A percentile compares a stretch with the other conserved stretches of the same genome.
Conservation (phyloP, 768 basidiomycete genomes). For the Lactarius akahatsu region DNA sequence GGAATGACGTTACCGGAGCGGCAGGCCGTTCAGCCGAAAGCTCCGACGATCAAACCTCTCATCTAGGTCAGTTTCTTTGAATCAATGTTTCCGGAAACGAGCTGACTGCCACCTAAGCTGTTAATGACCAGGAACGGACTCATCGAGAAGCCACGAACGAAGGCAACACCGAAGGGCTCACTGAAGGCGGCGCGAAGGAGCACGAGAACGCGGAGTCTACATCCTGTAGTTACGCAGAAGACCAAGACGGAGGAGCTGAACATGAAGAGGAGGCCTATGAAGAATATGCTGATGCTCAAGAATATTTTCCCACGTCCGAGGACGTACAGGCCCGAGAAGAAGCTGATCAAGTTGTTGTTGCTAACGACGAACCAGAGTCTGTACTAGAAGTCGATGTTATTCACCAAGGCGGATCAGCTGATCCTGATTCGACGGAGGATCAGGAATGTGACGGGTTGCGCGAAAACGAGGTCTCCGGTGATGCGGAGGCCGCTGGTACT, state of each 20-base stretch:
- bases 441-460: conserved; percentile 4
- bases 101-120: neutral
- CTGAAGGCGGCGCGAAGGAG: conserved; percentile 14
- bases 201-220: conserved; percentile 2
- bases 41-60: conserved; percentile 1
- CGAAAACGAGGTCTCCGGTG: conserved; percentile 11
- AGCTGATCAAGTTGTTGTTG: conserved; percentile 20
- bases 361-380: conserved; percentile 17
- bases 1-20: neutral
- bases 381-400: conserved; percentile 13
- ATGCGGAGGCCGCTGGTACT: conserved; percentile 4
- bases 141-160: conserved; percentile 5
- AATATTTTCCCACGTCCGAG: conserved; percentile 7
- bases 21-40: neutral
- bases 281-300: conserved; percentile 20
- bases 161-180: neutral
- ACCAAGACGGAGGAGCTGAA: conserved; percentile 8
- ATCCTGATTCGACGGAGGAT: conserved; percentile 9
- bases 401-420: conserved; percentile 13
- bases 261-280: conserved; percentile 11
- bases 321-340: conserved; percentile 13
- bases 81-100: conserved; percentile 2
- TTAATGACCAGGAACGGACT: conserved; percentile 2
- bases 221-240: conserved; percentile 2
- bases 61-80: conserved; percentile 5